Evolutionary conservation across 352 stramenopile species (phyloP).

Genomic region (Globisporangium carolinianum): DNA sequence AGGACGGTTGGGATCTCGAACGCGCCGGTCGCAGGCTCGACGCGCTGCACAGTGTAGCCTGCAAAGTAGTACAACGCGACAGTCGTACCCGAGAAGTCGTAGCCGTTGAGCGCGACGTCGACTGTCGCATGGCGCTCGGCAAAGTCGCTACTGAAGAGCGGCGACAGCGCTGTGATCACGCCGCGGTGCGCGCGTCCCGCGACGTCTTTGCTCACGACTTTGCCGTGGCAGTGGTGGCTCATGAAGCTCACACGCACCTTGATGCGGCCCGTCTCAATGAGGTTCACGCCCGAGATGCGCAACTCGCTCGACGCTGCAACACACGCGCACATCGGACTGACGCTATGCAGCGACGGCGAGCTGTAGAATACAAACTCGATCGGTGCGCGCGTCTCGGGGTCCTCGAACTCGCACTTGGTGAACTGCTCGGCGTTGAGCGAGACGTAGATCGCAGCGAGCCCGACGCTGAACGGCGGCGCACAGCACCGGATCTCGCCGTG

Average conservation of each 20-base stretch:
- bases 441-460: slow-evolving; percentile 42
- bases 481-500: slow-evolving; percentile 61
- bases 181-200: slow-evolving; percentile 34
- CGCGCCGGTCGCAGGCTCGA: slow-evolving; percentile 42
- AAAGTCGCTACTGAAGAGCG: slow-evolving; percentile 40
- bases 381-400: slow-evolving; percentile 29
- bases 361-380: slow-evolving; percentile 76
- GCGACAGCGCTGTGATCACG: slow-evolving; percentile 40
- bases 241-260: slow-evolving; percentile 53
- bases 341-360: slow-evolving; percentile 36
- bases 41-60: slow-evolving; percentile 30
- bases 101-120: slow-evolving; percentile 58
- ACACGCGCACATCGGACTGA: slow-evolving; percentile 54
- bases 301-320: slow-evolving; percentile 45
- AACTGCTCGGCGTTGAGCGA: slow-evolving; percentile 78
- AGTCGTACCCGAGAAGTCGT: slow-evolving; percentile 51
- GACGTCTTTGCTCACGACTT: slow-evolving; percentile 23
- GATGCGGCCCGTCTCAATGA: slow-evolving; percentile 74
- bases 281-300: slow-evolving; percentile 45
- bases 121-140: slow-evolving; percentile 38
- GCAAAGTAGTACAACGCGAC: slow-evolving; percentile 51
- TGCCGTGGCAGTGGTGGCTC: slow-evolving; percentile 23
- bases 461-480: slow-evolving; percentile 55
- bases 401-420: slow-evolving; percentile 51
- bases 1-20: slow-evolving; percentile 52